phyloP scores from a whole-genome alignment of 164 flowering plant genomes.

The Aristolochia californica region DNA sequence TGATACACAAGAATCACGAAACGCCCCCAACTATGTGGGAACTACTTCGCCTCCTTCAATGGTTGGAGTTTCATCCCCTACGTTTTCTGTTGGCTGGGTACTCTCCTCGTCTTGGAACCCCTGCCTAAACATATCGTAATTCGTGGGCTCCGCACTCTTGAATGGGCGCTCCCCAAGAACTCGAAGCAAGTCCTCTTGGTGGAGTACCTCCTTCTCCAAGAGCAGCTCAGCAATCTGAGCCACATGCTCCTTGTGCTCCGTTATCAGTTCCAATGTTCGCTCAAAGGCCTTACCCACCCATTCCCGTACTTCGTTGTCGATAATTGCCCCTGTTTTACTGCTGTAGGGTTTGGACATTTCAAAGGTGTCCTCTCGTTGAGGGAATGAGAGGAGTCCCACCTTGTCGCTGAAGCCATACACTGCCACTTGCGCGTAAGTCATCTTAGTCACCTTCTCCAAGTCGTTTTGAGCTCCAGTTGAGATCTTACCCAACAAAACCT shows the following conservation, averaged over 20 bases:
- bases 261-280: slow-evolving; percentile 54
- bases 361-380: slow-evolving; percentile 56
- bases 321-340: slow-evolving; percentile 78
- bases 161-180: slow-evolving; percentile 85
- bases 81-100: slow-evolving; percentile 8
- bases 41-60: slow-evolving; percentile 20
- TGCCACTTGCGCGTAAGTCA: slow-evolving; percentile 93
- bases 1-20: slow-evolving; percentile 21
- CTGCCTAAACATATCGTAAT: slow-evolving; percentile 62
- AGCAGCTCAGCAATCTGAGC: slow-evolving; percentile 78
- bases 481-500: slow-evolving; percentile 82
- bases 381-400: slow-evolving; percentile 90
- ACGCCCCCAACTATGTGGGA: slow-evolving; percentile 29
- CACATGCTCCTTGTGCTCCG: slow-evolving; percentile 65
- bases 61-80: slow-evolving; percentile 12
- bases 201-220: slow-evolving; percentile 88
- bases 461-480: slow-evolving; percentile 97
- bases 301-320: slow-evolving; percentile 82
- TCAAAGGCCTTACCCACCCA: slow-evolving; percentile 76
- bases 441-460: slow-evolving; percentile 87
- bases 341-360: slow-evolving; percentile 91
- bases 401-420: slow-evolving; percentile 88
- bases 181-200: slow-evolving; percentile 65
- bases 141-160: slow-evolving; percentile 51
- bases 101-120: slow-evolving; percentile 53